Evolutionary conservation across 2,329 filamentous ascomycete species (phyloP).

Genomic region (Talaromyces marneffei): DNA sequence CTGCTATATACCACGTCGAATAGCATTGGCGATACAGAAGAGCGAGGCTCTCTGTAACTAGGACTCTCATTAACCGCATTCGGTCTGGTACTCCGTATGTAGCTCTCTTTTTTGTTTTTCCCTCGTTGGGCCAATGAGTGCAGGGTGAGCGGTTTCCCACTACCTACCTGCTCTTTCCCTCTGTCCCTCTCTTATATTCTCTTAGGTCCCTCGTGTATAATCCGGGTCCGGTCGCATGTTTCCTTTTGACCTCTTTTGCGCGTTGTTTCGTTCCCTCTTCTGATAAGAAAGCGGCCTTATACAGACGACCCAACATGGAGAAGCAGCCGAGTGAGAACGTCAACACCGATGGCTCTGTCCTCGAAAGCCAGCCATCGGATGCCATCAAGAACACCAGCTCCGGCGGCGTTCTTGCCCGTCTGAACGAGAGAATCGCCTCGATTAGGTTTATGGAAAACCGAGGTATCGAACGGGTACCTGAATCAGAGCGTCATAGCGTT

Average conservation of each 20-base stretch:
- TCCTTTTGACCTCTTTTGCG: not conserved
- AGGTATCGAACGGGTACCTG: slow-evolving; percentile 16
- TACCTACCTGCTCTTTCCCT: not conserved
- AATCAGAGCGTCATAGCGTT: slow-evolving; percentile 12
- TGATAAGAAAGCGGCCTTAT: not conserved
- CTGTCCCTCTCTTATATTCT: not conserved
- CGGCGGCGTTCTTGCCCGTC: not conserved
- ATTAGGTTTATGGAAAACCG: slow-evolving; percentile 13
- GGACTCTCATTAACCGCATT: not conserved
- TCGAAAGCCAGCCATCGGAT: slow-evolving; percentile 7
- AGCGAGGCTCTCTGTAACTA: not conserved
- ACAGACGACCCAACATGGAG: slow-evolving; percentile 1
- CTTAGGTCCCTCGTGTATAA: no score
- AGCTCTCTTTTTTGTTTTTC: not conserved
- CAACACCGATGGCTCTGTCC: not conserved
- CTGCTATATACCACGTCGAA: not conserved
- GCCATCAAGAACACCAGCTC: not conserved
- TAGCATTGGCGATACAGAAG: not conserved
- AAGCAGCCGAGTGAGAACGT: not conserved
- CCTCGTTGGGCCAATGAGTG: not conserved
- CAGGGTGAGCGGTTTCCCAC: not conserved
- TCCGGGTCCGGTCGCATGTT: not conserved
- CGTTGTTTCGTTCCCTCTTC: not conserved
- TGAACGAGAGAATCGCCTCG: slow-evolving; percentile 11
- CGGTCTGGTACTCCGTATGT: not conserved